These are phyloP conservation scores for Diplodia mutila DNA, from an alignment of 2,329 filamentous ascomycete species.

Conservation along the genomic window DNA sequence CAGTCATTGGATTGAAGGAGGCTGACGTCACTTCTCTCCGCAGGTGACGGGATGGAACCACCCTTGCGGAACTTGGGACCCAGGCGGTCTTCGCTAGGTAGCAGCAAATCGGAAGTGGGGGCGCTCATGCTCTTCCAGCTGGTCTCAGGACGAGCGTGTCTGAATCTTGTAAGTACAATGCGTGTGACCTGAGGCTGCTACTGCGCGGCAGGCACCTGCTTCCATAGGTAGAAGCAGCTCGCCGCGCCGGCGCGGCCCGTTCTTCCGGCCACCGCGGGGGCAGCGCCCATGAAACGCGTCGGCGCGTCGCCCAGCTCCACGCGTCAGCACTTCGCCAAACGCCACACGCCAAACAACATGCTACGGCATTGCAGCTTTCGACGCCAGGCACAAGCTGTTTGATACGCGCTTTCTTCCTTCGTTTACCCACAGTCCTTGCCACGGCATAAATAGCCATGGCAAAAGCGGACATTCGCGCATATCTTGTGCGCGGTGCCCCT, in stretches of 20 bases:
- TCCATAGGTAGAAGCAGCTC: neutral
- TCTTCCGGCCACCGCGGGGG: neutral
- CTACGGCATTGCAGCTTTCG: neutral
- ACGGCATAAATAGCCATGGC: neutral
- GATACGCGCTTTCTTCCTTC: neutral
- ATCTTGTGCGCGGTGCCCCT: neutral
- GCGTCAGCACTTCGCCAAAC: neutral
- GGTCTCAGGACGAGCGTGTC: neutral
- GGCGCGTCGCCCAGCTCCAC: neutral
- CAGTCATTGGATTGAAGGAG: neutral
- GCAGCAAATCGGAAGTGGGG: neutral
- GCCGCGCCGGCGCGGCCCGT: conserved; percentile 1
- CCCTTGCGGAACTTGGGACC: neutral
- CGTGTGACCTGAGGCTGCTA: conserved; percentile 6
- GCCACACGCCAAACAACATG: neutral
- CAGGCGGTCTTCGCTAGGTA: neutral
- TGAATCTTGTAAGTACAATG: neutral
- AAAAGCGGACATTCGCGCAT: neutral
- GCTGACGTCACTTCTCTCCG: conserved; percentile 4
- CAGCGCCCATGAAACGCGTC: neutral
- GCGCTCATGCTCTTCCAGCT: neutral
- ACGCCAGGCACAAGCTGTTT: neutral
- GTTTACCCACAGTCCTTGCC: neutral
- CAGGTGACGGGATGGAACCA: neutral
- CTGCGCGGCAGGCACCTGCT: neutral